Evolutionary conservation across 129 eudicot species (phyloP).

Genomic region (carrot (Daucus carota)): DH1_v3.0 NC_030382.2:10625001-10625500

Average conservation of each 20-base stretch:
- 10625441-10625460: not conserved
- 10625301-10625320: constrained; percentile 94
- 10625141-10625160: not conserved
- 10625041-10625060: not conserved
- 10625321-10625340: constrained; percentile 82
- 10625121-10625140: not conserved
- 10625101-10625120: too few species aligned
- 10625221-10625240: not conserved
- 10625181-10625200: too few species aligned
- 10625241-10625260: not conserved
- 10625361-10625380: constrained; percentile 9
- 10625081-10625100: too few species aligned
- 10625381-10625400: not conserved
- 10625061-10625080: too few species aligned
- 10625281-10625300: constrained; percentile 85
- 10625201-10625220: not conserved
- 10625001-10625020: not conserved
- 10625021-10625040: not conserved
- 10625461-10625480: too few species aligned
- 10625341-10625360: constrained; percentile 39
- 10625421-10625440: not conserved
- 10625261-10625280: constrained; percentile 71
- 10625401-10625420: not conserved
- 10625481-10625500: not conserved
- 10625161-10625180: too few species aligned